Evolutionary conservation across 2,329 filamentous ascomycete species (phyloP).

Genomic region (Aureobasidium subglaciale): DNA sequence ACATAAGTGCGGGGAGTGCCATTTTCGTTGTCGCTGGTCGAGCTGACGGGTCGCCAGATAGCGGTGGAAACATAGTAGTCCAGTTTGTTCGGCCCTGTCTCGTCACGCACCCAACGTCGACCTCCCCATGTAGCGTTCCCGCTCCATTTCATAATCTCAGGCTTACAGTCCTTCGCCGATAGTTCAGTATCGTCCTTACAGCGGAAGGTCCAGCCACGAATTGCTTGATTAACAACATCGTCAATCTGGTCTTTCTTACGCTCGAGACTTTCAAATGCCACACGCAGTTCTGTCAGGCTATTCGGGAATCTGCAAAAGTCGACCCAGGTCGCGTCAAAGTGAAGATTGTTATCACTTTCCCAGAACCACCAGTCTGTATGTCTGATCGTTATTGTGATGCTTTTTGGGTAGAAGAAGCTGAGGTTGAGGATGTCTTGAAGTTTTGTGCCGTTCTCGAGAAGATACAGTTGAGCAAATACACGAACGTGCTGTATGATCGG

Average conservation of each 20-base stretch:
- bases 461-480: slow-evolving; percentile 15
- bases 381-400: slow-evolving; percentile 29
- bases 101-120: slow-evolving; percentile 38
- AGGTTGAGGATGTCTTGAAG: slow-evolving; percentile 18
- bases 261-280: slow-evolving; percentile 45
- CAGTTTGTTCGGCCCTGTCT: slow-evolving; percentile 30
- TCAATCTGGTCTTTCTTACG: slow-evolving; percentile 41
- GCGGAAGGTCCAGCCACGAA: slow-evolving; percentile 31
- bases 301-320: slow-evolving; percentile 7
- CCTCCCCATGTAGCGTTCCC: slow-evolving; percentile 39
- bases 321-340: slow-evolving; percentile 24
- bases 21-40: not conserved
- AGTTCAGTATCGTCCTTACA: slow-evolving; percentile 20
- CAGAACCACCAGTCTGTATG: slow-evolving; percentile 33
- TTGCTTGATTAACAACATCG: slow-evolving; percentile 34
- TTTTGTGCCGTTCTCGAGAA: slow-evolving; percentile 4
- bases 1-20: not conserved
- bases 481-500: slow-evolving; percentile 10
- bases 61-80: slow-evolving; percentile 41
- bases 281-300: slow-evolving; percentile 29
- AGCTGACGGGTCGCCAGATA: slow-evolving; percentile 25
- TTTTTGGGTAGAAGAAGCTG: slow-evolving; percentile 19
- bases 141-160: slow-evolving; percentile 34
- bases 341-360: slow-evolving; percentile 26
- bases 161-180: slow-evolving; percentile 20